A percentile compares a stretch with the other conserved stretches of the same genome.
Evolutionary conservation across 805 yeast genomes (phyloP).

Genomic region (Teunomyces kruisii): DNA sequence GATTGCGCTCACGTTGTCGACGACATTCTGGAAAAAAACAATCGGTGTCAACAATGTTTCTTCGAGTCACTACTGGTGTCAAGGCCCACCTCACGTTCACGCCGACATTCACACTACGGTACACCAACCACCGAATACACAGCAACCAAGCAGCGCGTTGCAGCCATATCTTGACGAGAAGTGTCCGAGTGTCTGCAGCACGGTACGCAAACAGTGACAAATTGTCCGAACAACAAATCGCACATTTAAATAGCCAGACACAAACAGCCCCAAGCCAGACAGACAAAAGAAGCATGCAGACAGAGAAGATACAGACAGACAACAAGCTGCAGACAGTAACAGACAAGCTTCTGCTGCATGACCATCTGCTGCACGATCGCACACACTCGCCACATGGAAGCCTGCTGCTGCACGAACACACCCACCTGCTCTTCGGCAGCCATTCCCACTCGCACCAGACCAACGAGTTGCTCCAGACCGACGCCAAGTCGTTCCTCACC

Average conservation of each 20-base stretch:
- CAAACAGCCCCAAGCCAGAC: no score
- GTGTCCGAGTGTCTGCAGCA: not conserved
- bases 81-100: not conserved
- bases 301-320: no score
- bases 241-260: not conserved
- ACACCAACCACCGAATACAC: not conserved
- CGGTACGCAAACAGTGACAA: not conserved
- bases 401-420: constrained; percentile 13
- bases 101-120: not conserved
- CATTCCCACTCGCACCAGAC: constrained; percentile 47
- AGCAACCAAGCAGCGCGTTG: no score
- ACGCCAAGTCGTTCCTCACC: constrained; percentile 24
- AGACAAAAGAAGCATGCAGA: not conserved
- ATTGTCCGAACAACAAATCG: not conserved
- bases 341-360: not conserved
- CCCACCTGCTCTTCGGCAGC: constrained; percentile 11
- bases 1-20: not conserved
- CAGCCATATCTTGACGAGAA: not conserved
- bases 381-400: constrained; percentile 7
- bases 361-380: constrained; percentile 16
- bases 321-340: no score
- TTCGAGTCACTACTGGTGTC: constrained; percentile 1
- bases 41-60: constrained; percentile 1
- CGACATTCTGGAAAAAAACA: constrained; percentile 4
- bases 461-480: constrained; percentile 37